Evolutionary conservation across 2,329 filamentous ascomycete genomes (phyloP), one percentile per base, ranked within the genome.

Genomic region (Colletotrichum brevisporum): DNA sequence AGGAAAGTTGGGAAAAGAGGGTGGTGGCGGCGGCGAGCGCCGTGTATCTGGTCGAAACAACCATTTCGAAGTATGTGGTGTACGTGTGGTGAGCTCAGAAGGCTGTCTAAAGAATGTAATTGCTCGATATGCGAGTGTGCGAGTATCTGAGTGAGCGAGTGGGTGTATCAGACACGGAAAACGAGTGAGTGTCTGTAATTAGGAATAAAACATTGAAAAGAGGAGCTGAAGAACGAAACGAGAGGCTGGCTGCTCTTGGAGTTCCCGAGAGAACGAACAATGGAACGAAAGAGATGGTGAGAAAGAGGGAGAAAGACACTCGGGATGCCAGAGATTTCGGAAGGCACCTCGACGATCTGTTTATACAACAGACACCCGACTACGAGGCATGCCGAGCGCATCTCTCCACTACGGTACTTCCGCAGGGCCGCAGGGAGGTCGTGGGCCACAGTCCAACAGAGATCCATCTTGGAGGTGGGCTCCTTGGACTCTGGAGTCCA

Each of bases 11-110:
- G 43, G 63, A 57, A 57, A 70, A 36, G 50, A 70, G 45, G 24
- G 57, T 59, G 24, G 57, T 59, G 55, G 67, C 63, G 39, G 62
- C 67, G 47, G 55, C 67, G 21, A 63, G 53, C 58, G 55, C 63
- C 54, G n/a, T 63, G 39, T 66, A 60, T 10, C 62, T 52, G 50
- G 16, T 45, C 56, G 62, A 52, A 36, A 55, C 54, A 66, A 60
- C 55, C 66, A 69, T 69, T 21, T 31, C 31, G 31, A 10, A 15
- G 1, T 31, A 24, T 18, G 13, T 4, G 4, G 43, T 2, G 15
- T 36, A 8, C 26, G 31, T 21, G 15, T 31, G 5, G 16, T 6
- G 39, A 43, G 53, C 62, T 31, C 21, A 36, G 57, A 18, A 27
- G 47, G 24, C 45, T n/a, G 55, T 55, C 15, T 47, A 52, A 52